Percentiles rank a stretch among this genome's conserved stretches.
phyloP scores from a whole-genome alignment of 768 basidiomycete species.

The Pleurotus cornucopiae region DNA sequence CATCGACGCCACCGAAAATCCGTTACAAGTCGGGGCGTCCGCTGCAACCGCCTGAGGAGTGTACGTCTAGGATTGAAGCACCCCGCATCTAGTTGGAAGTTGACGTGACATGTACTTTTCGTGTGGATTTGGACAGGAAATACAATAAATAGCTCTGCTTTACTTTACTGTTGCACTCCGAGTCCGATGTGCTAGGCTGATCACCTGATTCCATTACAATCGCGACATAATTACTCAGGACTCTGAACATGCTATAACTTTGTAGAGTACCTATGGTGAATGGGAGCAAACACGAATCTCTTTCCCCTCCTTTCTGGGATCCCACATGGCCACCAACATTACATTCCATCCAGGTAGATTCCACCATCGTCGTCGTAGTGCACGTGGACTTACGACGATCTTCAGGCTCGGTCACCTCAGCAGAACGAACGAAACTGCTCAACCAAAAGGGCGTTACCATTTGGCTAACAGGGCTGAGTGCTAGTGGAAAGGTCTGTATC shows the following conservation, averaged over 20 bases:
- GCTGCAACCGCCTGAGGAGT: neutral
- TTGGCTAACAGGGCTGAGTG: constrained; percentile 96
- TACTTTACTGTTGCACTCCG: neutral
- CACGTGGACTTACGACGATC: neutral
- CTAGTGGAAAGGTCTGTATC: constrained; percentile 79
- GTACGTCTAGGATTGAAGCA: neutral
- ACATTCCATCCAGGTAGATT: constrained; percentile 64
- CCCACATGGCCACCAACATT: constrained; percentile 46
- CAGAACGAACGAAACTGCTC: constrained; percentile 66
- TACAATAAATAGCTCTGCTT: too few species aligned
- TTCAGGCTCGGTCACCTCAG: constrained; percentile 64
- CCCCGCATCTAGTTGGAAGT: neutral
- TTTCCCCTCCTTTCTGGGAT: neutral
- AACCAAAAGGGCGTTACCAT: constrained; percentile 86
- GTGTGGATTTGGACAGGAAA: too few species aligned
- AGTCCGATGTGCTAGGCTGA: neutral
- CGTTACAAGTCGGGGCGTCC: neutral
- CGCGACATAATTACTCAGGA: neutral
- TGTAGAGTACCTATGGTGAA: too few species aligned
- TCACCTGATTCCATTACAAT: neutral
- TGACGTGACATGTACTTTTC: neutral
- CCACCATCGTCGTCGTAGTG: neutral
- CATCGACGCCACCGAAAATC: constrained; percentile 18
- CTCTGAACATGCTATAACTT: too few species aligned
- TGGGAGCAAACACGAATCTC: too few species aligned